Evolutionary conservation across 345 rosid species (phyloP).

Genomic region (Eutrema yunnanense): DNA sequence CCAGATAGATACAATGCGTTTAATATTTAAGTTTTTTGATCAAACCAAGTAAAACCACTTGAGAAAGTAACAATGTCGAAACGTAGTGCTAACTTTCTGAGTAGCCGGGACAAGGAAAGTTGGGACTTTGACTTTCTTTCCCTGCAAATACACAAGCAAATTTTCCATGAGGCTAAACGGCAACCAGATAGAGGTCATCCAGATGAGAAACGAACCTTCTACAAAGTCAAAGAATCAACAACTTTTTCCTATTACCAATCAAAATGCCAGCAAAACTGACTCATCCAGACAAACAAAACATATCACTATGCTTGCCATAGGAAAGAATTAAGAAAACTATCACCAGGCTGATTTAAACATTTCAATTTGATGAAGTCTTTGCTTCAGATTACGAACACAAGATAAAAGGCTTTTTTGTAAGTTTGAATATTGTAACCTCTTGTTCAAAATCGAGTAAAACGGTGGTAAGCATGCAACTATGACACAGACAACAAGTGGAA

Average conservation of each 20-base stretch:
- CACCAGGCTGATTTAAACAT: background rate
- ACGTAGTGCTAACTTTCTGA: conserved; percentile 50
- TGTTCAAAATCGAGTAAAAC: background rate
- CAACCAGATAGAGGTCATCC: background rate
- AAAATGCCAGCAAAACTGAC: background rate
- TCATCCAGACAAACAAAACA: background rate
- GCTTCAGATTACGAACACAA: background rate
- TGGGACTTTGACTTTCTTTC: conserved; percentile 85
- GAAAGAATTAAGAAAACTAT: background rate
- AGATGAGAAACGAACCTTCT: background rate
- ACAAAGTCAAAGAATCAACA: background rate
- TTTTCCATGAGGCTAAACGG: background rate
- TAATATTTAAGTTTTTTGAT: background rate
- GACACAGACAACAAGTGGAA: background rate
- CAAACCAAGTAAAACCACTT: background rate
- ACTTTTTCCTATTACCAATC: background rate
- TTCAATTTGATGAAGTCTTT: background rate
- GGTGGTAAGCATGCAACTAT: background rate
- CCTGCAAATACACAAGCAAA: conserved; percentile 43
- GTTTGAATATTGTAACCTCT: background rate
- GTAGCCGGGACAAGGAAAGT: conserved; percentile 98
- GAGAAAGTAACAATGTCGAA: background rate
- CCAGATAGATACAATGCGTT: conserved; percentile 1
- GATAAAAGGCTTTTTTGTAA: background rate
- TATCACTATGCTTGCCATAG: background rate